A percentile compares a stretch with the other conserved stretches of the same genome.
Conservation (phyloP, 225 moss, liverwort and hornwort genomes). For the Neckera pumila region DNA sequence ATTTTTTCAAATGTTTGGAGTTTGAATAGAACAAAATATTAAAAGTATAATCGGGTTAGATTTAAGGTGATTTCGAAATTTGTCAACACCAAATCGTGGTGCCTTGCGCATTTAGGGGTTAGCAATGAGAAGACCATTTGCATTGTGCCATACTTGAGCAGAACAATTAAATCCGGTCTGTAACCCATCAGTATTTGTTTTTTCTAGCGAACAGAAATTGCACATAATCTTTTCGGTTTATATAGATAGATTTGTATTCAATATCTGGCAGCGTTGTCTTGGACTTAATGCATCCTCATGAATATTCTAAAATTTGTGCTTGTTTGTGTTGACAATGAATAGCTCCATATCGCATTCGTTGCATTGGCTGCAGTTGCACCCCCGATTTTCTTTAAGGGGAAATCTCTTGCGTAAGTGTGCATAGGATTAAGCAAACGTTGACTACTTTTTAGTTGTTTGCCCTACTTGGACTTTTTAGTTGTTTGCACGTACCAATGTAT, state of each 20-base stretch:
- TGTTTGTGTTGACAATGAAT: not conserved
- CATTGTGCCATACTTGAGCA: not conserved
- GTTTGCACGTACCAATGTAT: not conserved
- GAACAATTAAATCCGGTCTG: not conserved
- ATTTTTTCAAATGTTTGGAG: not conserved
- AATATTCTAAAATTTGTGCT: not conserved
- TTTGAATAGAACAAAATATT: not conserved
- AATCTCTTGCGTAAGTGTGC: conserved; percentile 91
- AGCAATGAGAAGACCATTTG: not conserved
- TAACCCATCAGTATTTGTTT: not conserved
- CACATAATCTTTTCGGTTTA: not conserved
- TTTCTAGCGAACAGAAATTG: not conserved
- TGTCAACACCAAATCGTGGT: not conserved
- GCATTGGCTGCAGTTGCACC: conserved; percentile 71
- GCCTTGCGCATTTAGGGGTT: not conserved
- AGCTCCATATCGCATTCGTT: conserved; percentile 76
- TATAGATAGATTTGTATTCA: not conserved
- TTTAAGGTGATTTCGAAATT: not conserved
- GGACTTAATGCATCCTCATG: not conserved
- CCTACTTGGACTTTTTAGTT: too few species aligned
- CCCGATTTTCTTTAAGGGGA: conserved; percentile 88
- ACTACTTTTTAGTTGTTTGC: too few species aligned
- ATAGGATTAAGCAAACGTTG: not conserved
- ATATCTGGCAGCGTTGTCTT: not conserved
- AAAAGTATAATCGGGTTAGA: not conserved